Evolutionary conservation across 768 basidiomycete species (phyloP), one percentile per base, ranked within the genome.

Genomic region (Lentinula sp.): DNA sequence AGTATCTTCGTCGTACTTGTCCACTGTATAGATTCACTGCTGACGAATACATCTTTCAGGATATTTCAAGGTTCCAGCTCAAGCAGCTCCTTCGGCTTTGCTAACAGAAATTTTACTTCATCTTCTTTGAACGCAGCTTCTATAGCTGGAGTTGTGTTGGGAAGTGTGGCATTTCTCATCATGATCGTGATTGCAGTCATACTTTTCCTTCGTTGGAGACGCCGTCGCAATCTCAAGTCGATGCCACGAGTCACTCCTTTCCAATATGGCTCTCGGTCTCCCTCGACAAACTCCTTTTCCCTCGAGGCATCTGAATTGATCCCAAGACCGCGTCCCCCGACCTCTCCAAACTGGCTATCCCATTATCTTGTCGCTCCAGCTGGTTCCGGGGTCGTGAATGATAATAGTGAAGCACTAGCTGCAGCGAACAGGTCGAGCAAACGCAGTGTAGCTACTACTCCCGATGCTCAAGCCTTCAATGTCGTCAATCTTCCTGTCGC

Each of bases 121-220:
- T 33, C 57, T 39, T 16, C 48, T n/a, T 4, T 33, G 13, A 56
- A 32, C 13, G 45, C 41, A 5, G 57, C 33, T 3, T 37, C 57
- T 18, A 59, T 59, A 48, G 48, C 57, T 9, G 57, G 43, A 49
- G 57, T 59, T n/a, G 57, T 59, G 18, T 37, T 59, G 8, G 57
- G 57, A n/a, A 41, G 57, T 36, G 36, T 50, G 36, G 57, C 57
- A 15, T 59, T 59, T 15, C 45, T 59, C 33, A 46, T 48, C 15
- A 49, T 49, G 46, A 16, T n/a, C 46, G 33, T 36, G 0, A 50
- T 49, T 10, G 16, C 48, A 12, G 18, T 33, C n/a, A n/a, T 49
- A 45, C 42, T 59, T 33, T 35, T 48, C 42, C 18, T 59, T 32
- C 46, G 37, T 42, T 43, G 55, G 41, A 39, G 35, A 41, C 35